These are phyloP conservation scores for Radiomyces spectabilis DNA, from an alignment of 192 early-diverging fungal species.

Conservation along the genomic window DNA sequence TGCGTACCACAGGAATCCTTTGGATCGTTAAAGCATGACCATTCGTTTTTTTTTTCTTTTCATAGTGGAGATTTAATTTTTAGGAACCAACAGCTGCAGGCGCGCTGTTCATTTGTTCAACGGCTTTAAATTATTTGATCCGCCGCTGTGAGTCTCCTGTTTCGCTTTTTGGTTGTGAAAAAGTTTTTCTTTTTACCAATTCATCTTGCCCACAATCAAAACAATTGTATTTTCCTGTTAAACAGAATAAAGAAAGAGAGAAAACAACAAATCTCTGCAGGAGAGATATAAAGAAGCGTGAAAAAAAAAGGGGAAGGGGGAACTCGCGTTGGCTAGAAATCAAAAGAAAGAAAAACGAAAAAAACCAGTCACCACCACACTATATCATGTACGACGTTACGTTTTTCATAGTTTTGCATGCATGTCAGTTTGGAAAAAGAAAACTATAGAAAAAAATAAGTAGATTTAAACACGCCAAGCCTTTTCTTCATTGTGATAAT, in stretches of 20 bases:
- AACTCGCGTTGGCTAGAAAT: too few species aligned
- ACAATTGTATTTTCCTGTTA: too few species aligned
- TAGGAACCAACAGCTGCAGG: neutral
- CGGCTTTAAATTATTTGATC: conserved; percentile 7
- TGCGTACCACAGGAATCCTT: conserved; percentile 34
- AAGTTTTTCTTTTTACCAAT: neutral
- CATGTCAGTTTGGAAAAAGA: neutral
- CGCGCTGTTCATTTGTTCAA: neutral
- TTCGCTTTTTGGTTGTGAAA: neutral
- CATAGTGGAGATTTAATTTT: neutral
- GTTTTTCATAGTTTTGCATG: neutral
- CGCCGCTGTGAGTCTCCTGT: conserved; percentile 6
- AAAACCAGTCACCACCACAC: neutral
- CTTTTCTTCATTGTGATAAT: neutral
- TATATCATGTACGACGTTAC: neutral
- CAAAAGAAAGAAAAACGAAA: neutral
- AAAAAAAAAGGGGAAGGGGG: neutral
- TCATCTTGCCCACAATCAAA: neutral
- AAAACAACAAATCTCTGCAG: neutral
- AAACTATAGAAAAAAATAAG: neutral
- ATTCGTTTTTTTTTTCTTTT: too few species aligned
- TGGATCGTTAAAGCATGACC: neutral
- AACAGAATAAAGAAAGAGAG: neutral
- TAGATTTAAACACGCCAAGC: neutral
- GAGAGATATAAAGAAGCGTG: neutral